phyloP scores from a whole-genome alignment of 352 stramenopile genomes.

The Globisporangium heterothallicum region DNA sequence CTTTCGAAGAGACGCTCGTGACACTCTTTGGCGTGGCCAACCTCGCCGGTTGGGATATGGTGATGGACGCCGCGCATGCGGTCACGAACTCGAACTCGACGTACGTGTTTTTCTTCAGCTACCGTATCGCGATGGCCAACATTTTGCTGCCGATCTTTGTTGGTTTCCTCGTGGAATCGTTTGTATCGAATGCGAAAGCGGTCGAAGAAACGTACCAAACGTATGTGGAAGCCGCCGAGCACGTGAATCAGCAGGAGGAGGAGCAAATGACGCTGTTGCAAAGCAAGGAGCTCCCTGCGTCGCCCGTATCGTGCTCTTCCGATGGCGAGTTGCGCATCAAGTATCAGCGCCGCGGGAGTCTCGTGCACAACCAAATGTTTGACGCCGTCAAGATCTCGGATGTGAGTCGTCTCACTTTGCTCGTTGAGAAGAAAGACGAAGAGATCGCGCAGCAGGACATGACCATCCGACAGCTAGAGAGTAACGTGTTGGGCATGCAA shows the following conservation, averaged over 20 bases:
- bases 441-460: constrained; percentile 56
- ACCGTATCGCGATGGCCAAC: constrained; percentile 79
- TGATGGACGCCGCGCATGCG: constrained; percentile 76
- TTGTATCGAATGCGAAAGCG: constrained; percentile 70
- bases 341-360: constrained; percentile 54
- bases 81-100: constrained; percentile 53
- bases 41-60: constrained; percentile 68
- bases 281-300: constrained; percentile 25
- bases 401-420: constrained; percentile 57
- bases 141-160: constrained; percentile 82
- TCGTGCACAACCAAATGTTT: constrained; percentile 81
- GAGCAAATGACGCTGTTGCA: constrained; percentile 52
- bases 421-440: constrained; percentile 67
- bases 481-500: constrained; percentile 64
- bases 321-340: constrained; percentile 62
- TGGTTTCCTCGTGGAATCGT: constrained; percentile 83
- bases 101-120: constrained; percentile 80
- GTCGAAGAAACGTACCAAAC: constrained; percentile 62
- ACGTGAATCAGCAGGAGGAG: constrained; percentile 30
- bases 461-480: constrained; percentile 62
- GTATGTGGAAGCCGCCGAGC: constrained; percentile 37
- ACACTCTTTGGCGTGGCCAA: constrained; percentile 76
- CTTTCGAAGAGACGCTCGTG: constrained; percentile 69
- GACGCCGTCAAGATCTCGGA: constrained; percentile 72
- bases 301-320: constrained; percentile 29